Evolutionary conservation across 2,329 filamentous ascomycete genomes (phyloP).

Genomic region (Byssoonygena ceratinophila): DNA sequence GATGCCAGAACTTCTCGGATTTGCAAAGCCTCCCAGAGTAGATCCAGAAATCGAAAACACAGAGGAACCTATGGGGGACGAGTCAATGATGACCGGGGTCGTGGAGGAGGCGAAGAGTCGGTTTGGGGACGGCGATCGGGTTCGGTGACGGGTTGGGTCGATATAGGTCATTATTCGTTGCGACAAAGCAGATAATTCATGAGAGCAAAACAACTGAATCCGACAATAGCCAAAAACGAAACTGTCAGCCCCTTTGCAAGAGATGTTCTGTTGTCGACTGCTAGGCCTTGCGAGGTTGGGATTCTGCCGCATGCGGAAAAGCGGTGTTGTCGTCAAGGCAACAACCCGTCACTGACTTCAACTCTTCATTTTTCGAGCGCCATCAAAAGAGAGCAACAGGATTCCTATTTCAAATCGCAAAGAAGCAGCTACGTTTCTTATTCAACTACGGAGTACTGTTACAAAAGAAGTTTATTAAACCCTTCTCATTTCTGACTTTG

Average conservation of each 20-base stretch:
- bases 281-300: not conserved
- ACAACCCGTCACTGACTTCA: not conserved
- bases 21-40: not conserved
- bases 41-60: not conserved
- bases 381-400: too few species aligned
- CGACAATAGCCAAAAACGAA: not conserved
- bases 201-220: not conserved
- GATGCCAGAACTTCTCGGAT: not conserved
- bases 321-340: constrained; percentile 6
- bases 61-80: not conserved
- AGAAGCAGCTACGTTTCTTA: too few species aligned
- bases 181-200: not conserved
- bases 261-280: too few species aligned
- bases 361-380: too few species aligned
- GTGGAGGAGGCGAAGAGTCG: constrained; percentile 9
- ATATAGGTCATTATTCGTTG: not conserved
- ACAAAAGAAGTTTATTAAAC: too few species aligned
- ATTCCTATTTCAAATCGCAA: too few species aligned
- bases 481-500: too few species aligned
- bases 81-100: constrained; percentile 8
- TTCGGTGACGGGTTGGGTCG: not conserved
- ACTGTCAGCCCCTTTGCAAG: too few species aligned
- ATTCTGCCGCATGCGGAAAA: constrained; percentile 3
- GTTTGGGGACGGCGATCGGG: constrained; percentile 8
- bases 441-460: too few species aligned